Evolutionary conservation across 345 rosid species (phyloP).

Genomic region (Sonneratia caseolaris): DNA sequence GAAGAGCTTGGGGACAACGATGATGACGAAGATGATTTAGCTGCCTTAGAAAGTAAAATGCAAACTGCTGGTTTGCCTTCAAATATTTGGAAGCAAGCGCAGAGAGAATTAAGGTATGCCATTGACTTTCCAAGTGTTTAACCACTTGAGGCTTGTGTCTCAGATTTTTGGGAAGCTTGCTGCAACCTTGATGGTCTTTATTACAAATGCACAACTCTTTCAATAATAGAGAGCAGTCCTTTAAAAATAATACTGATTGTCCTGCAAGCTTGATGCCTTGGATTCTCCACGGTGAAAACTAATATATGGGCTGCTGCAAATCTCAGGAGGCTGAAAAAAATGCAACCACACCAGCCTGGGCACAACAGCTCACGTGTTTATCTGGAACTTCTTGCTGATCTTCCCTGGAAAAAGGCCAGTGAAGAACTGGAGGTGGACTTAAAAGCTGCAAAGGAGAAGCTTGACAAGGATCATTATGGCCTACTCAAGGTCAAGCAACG

Average conservation of each 20-base stretch:
- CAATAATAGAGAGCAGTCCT: background rate
- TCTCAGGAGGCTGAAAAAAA: constrained; percentile 89
- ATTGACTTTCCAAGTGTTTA: background rate
- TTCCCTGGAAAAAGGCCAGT: constrained; percentile 91
- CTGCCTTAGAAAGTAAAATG: constrained; percentile 92
- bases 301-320: constrained; percentile 9
- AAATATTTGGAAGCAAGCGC: constrained; percentile 95
- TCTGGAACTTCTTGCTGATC: constrained; percentile 94
- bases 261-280: background rate
- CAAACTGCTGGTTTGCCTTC: constrained; percentile 94
- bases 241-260: background rate
- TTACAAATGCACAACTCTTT: background rate
- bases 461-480: constrained; percentile 92
- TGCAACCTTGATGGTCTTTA: background rate
- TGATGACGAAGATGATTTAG: constrained; percentile 97
- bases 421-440: constrained; percentile 81
- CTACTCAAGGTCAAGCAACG: constrained; percentile 88
- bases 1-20: constrained; percentile 99
- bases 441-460: constrained; percentile 84
- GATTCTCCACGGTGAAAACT: background rate
- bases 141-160: background rate
- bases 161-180: too few species aligned
- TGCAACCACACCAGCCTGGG: constrained; percentile 99
- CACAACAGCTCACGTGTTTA: constrained; percentile 92
- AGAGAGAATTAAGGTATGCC: constrained; percentile 80